Conservation (phyloP, 2,329 filamentous ascomycete species). For the Lecanicillium sp. region DNA sequence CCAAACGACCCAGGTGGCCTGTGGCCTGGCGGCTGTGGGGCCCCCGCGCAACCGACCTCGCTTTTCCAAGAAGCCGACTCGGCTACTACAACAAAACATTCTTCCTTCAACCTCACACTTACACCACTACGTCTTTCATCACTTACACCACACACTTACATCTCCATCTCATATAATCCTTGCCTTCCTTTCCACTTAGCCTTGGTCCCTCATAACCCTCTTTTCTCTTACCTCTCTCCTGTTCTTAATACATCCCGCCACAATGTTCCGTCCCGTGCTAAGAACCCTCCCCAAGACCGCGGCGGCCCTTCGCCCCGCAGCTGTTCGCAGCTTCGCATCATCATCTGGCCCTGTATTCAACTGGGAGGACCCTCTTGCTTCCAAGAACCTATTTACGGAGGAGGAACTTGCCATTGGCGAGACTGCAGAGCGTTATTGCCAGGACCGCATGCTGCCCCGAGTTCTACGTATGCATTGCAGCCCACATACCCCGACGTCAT, state of each 20-base stretch:
- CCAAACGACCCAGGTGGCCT: too few relatives aligned
- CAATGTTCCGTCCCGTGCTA: constrained; percentile 12
- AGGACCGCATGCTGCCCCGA: constrained; percentile 77
- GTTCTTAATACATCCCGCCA: constrained; percentile 1
- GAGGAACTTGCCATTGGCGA: constrained; percentile 87
- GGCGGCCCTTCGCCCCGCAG: constrained; percentile 7
- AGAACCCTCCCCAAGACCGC: constrained; percentile 11
- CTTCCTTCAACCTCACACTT: neutral
- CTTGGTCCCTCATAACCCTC: neutral
- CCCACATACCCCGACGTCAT: neutral
- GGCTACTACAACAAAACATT: constrained; percentile 4
- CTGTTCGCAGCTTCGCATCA: constrained; percentile 26
- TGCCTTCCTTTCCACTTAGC: neutral
- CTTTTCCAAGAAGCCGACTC: constrained; percentile 2
- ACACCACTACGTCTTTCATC: too few relatives aligned
- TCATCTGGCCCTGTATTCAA: constrained; percentile 49
- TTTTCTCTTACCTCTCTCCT: constrained; percentile 1
- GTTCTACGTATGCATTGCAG: constrained; percentile 63
- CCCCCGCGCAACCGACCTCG: constrained; percentile 2
- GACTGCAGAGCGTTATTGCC: constrained; percentile 88
- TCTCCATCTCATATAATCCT: neutral
- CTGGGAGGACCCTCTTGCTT: constrained; percentile 82
- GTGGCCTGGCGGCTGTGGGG: constrained; percentile 2
- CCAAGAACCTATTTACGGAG: constrained; percentile 71
- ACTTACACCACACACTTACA: neutral